Evolutionary conservation across 2,329 filamentous ascomycete species (phyloP).

Genomic region (Colletotrichum eleusines): DNA sequence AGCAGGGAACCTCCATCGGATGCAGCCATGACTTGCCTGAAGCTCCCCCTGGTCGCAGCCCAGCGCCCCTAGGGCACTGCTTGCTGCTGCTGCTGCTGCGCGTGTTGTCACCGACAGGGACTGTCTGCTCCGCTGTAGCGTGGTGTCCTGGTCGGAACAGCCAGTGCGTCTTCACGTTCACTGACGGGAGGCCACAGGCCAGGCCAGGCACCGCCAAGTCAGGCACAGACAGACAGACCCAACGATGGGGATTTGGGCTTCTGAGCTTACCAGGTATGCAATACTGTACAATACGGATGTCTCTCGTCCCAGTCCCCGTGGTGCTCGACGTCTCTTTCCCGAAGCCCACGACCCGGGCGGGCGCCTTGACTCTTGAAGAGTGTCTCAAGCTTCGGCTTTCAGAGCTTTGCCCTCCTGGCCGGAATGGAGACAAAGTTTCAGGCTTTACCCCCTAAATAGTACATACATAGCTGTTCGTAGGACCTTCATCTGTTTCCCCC

Average conservation of each 20-base stretch:
- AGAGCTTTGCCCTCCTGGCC: slow-evolving; percentile 14
- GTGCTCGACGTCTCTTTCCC: slow-evolving; percentile 14
- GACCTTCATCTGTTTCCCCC: neutral
- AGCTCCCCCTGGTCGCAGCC: slow-evolving; percentile 20
- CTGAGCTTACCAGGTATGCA: neutral
- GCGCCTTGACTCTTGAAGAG: slow-evolving; percentile 8
- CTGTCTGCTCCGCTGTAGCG: slow-evolving; percentile 36
- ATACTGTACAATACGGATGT: no score
- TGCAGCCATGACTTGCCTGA: slow-evolving; percentile 20
- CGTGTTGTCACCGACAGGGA: slow-evolving; percentile 1
- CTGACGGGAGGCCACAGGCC: neutral
- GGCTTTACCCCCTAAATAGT: neutral
- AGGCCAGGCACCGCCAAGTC: neutral
- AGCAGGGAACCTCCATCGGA: neutral
- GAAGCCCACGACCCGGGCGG: slow-evolving; percentile 22
- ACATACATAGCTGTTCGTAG: no score
- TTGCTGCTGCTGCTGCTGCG: no score
- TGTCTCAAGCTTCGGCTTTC: slow-evolving; percentile 39
- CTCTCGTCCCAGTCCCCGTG: neutral
- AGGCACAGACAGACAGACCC: slow-evolving; percentile 16
- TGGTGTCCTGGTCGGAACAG: slow-evolving; percentile 20
- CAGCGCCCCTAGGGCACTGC: slow-evolving; percentile 1
- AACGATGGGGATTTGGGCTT: slow-evolving; percentile 15
- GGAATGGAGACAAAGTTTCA: slow-evolving; percentile 9
- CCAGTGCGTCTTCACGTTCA: neutral